phyloP scores from a whole-genome alignment of 2,329 filamentous ascomycete genomes.

The Incumbomyces delicatus region DNA sequence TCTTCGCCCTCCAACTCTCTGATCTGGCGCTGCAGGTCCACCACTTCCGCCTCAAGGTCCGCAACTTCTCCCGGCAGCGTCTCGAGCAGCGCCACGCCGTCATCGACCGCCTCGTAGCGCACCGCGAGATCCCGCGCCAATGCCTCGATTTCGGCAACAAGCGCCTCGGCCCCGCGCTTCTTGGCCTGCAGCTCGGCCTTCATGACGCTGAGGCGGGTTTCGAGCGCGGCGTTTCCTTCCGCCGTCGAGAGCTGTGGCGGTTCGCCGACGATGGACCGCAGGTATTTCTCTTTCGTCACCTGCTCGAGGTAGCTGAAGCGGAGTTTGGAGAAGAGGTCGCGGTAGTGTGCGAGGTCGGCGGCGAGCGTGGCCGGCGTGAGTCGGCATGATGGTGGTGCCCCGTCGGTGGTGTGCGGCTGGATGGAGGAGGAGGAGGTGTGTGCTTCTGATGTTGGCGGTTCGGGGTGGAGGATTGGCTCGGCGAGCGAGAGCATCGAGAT shows the following conservation, averaged over 20 bases:
- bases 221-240: conserved; percentile 70
- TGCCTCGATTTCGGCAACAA: conserved; percentile 64
- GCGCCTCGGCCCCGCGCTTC: conserved; percentile 66
- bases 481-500: conserved; percentile 29
- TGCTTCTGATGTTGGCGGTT: background rate
- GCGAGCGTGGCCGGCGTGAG: conserved; percentile 67
- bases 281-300: conserved; percentile 96
- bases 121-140: conserved; percentile 56
- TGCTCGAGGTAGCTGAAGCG: conserved; percentile 97
- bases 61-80: conserved; percentile 34
- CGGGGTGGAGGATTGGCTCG: conserved; percentile 16
- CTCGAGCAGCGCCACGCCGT: conserved; percentile 37
- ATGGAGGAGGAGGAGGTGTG: background rate
- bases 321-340: conserved; percentile 88
- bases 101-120: conserved; percentile 33
- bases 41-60: conserved; percentile 31
- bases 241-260: conserved; percentile 76
- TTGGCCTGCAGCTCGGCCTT: conserved; percentile 70
- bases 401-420: conserved; percentile 32
- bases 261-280: conserved; percentile 83
- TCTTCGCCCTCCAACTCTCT: conserved; percentile 31
- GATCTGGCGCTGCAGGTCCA: conserved; percentile 33
- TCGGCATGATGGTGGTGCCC: too few species aligned
- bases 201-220: conserved; percentile 56
- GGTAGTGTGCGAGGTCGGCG: conserved; percentile 76